A percentile compares a stretch with the other conserved stretches of the same genome.
Evolutionary conservation across 345 rosid species (phyloP).

Genomic region (Viola odorata): DNA sequence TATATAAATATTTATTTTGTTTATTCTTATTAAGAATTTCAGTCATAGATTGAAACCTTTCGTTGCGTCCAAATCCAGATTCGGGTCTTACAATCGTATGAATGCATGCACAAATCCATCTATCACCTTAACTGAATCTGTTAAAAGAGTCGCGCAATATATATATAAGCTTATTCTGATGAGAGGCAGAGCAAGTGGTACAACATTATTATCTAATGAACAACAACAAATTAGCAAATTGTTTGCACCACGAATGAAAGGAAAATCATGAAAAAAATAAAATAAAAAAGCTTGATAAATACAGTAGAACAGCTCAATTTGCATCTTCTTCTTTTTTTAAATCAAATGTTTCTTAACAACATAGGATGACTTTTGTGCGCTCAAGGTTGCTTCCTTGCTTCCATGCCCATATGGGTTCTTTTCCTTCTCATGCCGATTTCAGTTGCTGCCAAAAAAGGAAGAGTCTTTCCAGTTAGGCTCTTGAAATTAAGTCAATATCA

Average conservation of each 20-base stretch:
- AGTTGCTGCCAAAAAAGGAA: slow-evolving; percentile 37
- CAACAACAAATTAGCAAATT: slow-evolving; percentile 16
- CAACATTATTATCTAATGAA: not conserved
- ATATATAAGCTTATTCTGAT: not conserved
- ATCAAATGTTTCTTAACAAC: not conserved
- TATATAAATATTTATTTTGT: too few species aligned
- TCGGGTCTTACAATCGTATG: too few species aligned
- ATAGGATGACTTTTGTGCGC: slow-evolving; percentile 26
- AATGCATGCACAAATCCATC: not conserved
- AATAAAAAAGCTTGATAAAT: slow-evolving; percentile 22
- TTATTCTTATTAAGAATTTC: too few species aligned
- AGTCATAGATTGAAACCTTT: too few species aligned
- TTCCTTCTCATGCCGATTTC: slow-evolving; percentile 44
- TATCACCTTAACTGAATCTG: not conserved
- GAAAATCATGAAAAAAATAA: slow-evolving; percentile 17
- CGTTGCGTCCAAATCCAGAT: too few species aligned
- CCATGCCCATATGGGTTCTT: not conserved
- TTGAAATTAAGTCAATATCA: not conserved
- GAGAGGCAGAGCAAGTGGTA: slow-evolving; percentile 21
- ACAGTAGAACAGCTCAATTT: slow-evolving; percentile 9
- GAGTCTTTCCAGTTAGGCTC: not conserved
- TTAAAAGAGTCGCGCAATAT: not conserved
- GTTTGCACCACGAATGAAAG: slow-evolving; percentile 20
- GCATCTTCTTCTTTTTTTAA: slow-evolving; percentile 14
- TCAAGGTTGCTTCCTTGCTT: slow-evolving; percentile 11